Conservation (phyloP, 768 basidiomycete species). For the Inosperma sp. region DNA sequence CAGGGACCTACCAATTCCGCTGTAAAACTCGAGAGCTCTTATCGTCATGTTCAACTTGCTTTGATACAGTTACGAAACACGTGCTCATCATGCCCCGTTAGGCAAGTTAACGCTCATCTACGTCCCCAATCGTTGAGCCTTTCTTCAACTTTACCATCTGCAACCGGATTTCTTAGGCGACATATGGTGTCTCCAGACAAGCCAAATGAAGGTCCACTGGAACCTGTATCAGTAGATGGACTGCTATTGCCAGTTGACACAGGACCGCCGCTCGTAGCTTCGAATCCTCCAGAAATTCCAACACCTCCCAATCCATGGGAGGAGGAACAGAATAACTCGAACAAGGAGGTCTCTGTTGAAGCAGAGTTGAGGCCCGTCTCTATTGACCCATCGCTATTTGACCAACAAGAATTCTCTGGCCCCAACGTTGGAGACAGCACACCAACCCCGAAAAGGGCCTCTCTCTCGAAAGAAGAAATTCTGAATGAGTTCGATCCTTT, state of each 20-base stretch:
- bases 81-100: conserved; percentile 17
- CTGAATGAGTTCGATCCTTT: conserved; percentile 69
- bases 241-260: not conserved
- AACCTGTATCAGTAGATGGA: not conserved
- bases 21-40: conserved; percentile 64
- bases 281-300: conserved; percentile 20
- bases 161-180: not conserved
- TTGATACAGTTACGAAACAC: not conserved
- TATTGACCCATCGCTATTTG: conserved; percentile 43
- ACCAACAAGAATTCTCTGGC: conserved; percentile 37
- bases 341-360: conserved; percentile 17
- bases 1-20: conserved; percentile 64
- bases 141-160: not conserved
- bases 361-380: conserved; percentile 26
- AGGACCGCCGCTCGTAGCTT: conserved; percentile 11
- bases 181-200: not conserved
- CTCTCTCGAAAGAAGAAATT: conserved; percentile 39
- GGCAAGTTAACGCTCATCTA: not conserved
- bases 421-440: conserved; percentile 32
- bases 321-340: conserved; percentile 23
- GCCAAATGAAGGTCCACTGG: not conserved
- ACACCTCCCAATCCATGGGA: conserved; percentile 40
- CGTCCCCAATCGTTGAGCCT: not conserved
- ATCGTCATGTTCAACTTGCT: conserved; percentile 21
- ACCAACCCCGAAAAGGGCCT: conserved; percentile 20